Percentiles rank a stretch among this genome's conserved stretches.
phyloP scores from a whole-genome alignment of 2,329 filamentous ascomycete genomes.

The Colletotrichum tofieldiae region DNA sequence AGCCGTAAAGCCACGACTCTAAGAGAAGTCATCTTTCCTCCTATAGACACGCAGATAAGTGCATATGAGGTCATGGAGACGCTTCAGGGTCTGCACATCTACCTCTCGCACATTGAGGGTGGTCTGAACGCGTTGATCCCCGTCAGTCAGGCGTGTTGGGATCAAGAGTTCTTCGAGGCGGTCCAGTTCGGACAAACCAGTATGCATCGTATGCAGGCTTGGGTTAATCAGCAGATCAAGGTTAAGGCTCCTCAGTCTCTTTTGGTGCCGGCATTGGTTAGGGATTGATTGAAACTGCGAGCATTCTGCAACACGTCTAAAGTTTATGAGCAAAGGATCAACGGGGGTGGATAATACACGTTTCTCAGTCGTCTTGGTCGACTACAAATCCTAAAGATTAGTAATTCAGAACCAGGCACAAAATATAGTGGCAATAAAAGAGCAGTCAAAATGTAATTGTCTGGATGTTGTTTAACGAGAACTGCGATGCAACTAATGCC shows the following conservation, averaged over 20 bases:
- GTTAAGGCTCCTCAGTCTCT: conserved; percentile 50
- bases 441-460: background rate
- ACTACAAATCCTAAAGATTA: too few species aligned
- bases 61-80: conserved; percentile 49
- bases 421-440: too few species aligned
- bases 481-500: background rate
- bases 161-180: conserved; percentile 50
- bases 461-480: background rate
- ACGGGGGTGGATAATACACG: too few species aligned
- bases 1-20: conserved; percentile 38
- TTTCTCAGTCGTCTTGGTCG: too few species aligned
- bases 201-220: conserved; percentile 50
- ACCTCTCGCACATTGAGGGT: conserved; percentile 50
- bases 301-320: too few species aligned
- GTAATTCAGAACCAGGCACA: too few species aligned
- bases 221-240: conserved; percentile 53
- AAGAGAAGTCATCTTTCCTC: conserved; percentile 49
- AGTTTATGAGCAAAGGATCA: too few species aligned
- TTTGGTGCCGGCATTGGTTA: background rate
- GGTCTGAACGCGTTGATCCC: conserved; percentile 50
- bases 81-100: conserved; percentile 52
- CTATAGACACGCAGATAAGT: conserved; percentile 9
- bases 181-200: conserved; percentile 45
- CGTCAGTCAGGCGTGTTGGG: conserved; percentile 54
- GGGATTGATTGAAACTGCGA: background rate